Base-by-base conservation (phyloP, 202 grass and related monocot species). In the Saccharum hybrid region DNA sequence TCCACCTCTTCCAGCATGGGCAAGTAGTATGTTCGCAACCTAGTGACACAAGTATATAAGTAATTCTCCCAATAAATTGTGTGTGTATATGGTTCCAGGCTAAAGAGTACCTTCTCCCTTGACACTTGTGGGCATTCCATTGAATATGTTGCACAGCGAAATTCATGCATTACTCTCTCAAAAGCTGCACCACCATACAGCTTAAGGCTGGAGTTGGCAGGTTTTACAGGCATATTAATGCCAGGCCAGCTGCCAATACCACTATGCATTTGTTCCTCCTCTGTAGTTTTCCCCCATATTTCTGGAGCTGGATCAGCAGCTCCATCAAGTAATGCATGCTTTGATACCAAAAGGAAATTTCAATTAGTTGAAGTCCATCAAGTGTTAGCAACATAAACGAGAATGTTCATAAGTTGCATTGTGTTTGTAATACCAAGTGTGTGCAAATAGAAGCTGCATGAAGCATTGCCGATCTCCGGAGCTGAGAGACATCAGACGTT, bases 1-100 rank as follows among this genome's bases (percentile, higher is more conserved):
- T 31, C 91, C 93, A 46, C 88, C 93, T 83, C 91, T 92, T 86
- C 93, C 93, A 82, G 93, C 89, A 94, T 96, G 93, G 54, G 97
- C 97, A 84, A 99, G 93, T 40, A 99, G 74, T 94, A 99, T 99
- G 84, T 99, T 99, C 13, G 97, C 93, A 87, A 99, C 91, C 97
- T 99, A 81, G 37, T 56, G 65, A 42, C 26, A 87, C 65, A 5
- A 70, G 62, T 7, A 70, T 30, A 67, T 65, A 31, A 91, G 71
- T 9, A 57, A 88, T 37, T 18, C 63, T 81, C 15, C 41, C 30
- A 54, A 16, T 66, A 66, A 39, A 13, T 10, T 4, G 28, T 84
- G 76, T 59, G 86, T 30, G 12, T 41, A 8, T 54, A 63, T 51
- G 23, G 13, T 21, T 78, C 9, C 13, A 66, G 75, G 52, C 0